Evolutionary conservation across 1,139 yeast species (phyloP), one percentile per base, ranked within the genome.

Genomic region (Yamadazyma kanchanaburiensis): DNA sequence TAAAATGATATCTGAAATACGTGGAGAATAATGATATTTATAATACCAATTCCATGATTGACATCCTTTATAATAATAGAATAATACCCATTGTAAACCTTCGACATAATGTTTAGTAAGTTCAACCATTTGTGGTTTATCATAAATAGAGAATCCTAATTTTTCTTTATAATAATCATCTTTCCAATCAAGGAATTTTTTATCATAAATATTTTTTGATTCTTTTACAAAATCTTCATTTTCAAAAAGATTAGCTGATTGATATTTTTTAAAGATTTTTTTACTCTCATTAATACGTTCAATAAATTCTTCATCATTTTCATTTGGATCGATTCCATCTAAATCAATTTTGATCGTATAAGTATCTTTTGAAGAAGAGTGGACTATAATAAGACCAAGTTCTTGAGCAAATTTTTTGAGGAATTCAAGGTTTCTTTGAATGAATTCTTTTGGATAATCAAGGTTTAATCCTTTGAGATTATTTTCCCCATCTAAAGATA

Each of bases 31-130:
- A 55, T 89, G 96, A 56, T 85, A 86, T 44, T 69, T 75, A 54
- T 74, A 89, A 53, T 77, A 89, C 96, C 96, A 89, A 34, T 86
- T 82, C 97, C 97, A 89, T 2, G 96, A 87, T 27, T 85, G 85
- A 51, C 86, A 81, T 15, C 96, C 97, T 45, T 75, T 74, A 51
- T 87, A 89, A 56, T 89, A 89, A 59, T 89, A 89, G 50, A 74
- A 81, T 56, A 89, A 67, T 11, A 89, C 96, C 97, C 97, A 89
- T 59, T 89, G 97, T 42, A 89, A 69, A 45, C 97, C 97, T 59
- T 89, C 95, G 27, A 89, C 68, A 51, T 88, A 89, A 55, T 87
- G 89, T 44, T 79, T 79, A n/a, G 94, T 74, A 47, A 87, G 55
- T 18, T 74, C 74, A 13, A 58, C 58, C 46, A 89, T 61, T 40